phyloP scores from a whole-genome alignment of 108 stramenopile genomes.

The Nitzschia sp. region DNA sequence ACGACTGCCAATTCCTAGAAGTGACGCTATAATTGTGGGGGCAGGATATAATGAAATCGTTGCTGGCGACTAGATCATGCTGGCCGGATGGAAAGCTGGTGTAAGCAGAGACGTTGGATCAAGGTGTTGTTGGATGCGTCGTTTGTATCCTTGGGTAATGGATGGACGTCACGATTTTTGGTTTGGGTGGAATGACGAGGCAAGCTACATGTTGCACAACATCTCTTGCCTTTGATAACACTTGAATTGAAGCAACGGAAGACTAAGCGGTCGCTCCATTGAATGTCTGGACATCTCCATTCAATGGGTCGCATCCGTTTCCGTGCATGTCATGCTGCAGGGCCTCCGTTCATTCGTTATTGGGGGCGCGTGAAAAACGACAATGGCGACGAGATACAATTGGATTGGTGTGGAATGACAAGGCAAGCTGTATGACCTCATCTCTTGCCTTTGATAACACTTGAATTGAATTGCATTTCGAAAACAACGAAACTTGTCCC shows the following conservation, averaged over 20 bases:
- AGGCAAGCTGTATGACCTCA: background rate
- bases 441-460: slow-evolving; percentile 7
- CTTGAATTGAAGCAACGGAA: background rate
- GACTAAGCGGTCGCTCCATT: background rate
- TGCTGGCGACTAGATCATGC: background rate
- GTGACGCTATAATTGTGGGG: slow-evolving; percentile 28
- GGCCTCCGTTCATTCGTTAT: no score
- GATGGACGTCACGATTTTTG: no score
- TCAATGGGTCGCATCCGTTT: background rate
- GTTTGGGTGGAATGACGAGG: slow-evolving; percentile 10
- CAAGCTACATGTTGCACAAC: background rate
- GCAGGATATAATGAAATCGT: background rate
- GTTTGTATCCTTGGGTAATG: no score
- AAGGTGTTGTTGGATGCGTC: no score
- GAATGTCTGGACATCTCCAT: slow-evolving; percentile 8
- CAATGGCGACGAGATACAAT: no score
- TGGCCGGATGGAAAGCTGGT: background rate
- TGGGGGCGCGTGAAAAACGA: no score
- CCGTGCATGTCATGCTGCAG: background rate
- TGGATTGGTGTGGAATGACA: slow-evolving; percentile 11
- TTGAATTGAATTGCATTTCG: no score
- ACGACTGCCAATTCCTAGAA: slow-evolving; percentile 59
- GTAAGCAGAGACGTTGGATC: background rate
- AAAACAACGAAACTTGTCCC: no score
- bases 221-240: slow-evolving; percentile 9